phyloP scores from a whole-genome alignment of 2,329 filamentous ascomycete species.

The Hymenoscyphus linearis region DNA sequence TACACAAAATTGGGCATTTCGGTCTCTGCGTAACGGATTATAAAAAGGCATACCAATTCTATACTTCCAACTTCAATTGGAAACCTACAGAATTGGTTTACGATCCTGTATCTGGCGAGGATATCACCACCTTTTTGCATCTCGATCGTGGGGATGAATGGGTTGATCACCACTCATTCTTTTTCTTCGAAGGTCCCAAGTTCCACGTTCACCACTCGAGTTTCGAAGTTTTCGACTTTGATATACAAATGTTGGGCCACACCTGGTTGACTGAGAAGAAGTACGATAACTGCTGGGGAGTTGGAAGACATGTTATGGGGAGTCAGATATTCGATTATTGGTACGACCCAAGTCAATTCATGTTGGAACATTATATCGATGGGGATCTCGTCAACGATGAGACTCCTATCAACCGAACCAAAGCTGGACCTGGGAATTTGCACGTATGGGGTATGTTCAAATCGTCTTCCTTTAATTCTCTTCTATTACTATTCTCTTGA shows the following conservation, averaged over 20 bases:
- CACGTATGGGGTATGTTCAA: slow-evolving; percentile 29
- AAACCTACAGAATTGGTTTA: slow-evolving; percentile 39
- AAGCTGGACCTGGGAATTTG: slow-evolving; percentile 17
- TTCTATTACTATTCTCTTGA: not conserved
- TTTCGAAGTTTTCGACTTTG: slow-evolving; percentile 68
- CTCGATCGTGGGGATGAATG: slow-evolving; percentile 45
- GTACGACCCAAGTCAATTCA: slow-evolving; percentile 54
- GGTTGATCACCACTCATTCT: slow-evolving; percentile 52
- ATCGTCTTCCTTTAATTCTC: not conserved
- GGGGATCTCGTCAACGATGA: slow-evolving; percentile 57
- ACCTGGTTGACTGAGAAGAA: slow-evolving; percentile 60
- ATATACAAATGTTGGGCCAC: slow-evolving; percentile 65
- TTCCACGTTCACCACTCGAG: slow-evolving; percentile 52
- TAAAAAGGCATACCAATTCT: slow-evolving; percentile 45
- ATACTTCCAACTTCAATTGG: slow-evolving; percentile 46
- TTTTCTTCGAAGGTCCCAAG: slow-evolving; percentile 37
- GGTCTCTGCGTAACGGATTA: slow-evolving; percentile 49
- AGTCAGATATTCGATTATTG: slow-evolving; percentile 69
- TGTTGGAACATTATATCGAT: slow-evolving; percentile 67
- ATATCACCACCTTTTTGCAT: slow-evolving; percentile 47
- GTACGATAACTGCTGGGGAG: slow-evolving; percentile 63
- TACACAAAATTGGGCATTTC: slow-evolving; percentile 52
- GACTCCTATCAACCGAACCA: slow-evolving; percentile 18
- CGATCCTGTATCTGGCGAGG: slow-evolving; percentile 21
- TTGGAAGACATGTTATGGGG: slow-evolving; percentile 65